phyloP scores from a whole-genome alignment of 352 stramenopile genomes.

The Phytopythium sindhum region DNA sequence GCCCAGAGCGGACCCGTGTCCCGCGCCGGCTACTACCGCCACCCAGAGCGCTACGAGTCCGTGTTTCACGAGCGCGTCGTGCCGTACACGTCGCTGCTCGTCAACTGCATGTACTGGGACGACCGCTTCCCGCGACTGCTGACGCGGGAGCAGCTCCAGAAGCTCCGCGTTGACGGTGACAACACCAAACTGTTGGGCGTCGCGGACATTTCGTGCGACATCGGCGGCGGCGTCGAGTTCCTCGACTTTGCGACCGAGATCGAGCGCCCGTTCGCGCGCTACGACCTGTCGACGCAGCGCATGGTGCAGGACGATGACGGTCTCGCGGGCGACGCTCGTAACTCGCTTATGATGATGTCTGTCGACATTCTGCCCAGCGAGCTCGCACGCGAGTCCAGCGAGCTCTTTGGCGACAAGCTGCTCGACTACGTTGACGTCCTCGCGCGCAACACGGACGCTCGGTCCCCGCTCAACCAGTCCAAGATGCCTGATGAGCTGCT shows the following conservation, averaged over 20 bases:
- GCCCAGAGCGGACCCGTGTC: slow-evolving; percentile 13
- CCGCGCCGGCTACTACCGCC: slow-evolving; percentile 88
- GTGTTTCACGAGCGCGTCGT: slow-evolving; percentile 90
- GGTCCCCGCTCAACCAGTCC: slow-evolving; percentile 41
- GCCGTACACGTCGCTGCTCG: slow-evolving; percentile 89
- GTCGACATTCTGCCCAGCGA: slow-evolving; percentile 96
- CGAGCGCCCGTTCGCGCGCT: slow-evolving; percentile 92
- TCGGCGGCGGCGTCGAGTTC: slow-evolving; percentile 93
- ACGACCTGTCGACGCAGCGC: slow-evolving; percentile 72
- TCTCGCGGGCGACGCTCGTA: slow-evolving; percentile 26
- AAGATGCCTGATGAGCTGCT: slow-evolving; percentile 74
- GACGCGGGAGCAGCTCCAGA: slow-evolving; percentile 87
- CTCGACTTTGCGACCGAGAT: slow-evolving; percentile 92
- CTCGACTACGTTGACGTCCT: slow-evolving; percentile 79
- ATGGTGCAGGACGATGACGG: slow-evolving; percentile 69
- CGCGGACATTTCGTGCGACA: slow-evolving; percentile 95
- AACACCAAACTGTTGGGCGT: slow-evolving; percentile 89
- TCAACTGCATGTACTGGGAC: slow-evolving; percentile 98
- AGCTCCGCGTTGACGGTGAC: slow-evolving; percentile 44
- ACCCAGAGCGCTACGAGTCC: slow-evolving; percentile 88
- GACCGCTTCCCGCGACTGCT: slow-evolving; percentile 91
- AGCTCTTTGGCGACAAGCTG: slow-evolving; percentile 94
- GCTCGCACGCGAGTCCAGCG: slow-evolving; percentile 90
- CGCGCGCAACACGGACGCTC: slow-evolving; percentile 44
- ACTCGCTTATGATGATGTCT: slow-evolving; percentile 92